Conservation (phyloP, 2,329 filamentous ascomycete species). For the Sporothrix humicola region DNA sequence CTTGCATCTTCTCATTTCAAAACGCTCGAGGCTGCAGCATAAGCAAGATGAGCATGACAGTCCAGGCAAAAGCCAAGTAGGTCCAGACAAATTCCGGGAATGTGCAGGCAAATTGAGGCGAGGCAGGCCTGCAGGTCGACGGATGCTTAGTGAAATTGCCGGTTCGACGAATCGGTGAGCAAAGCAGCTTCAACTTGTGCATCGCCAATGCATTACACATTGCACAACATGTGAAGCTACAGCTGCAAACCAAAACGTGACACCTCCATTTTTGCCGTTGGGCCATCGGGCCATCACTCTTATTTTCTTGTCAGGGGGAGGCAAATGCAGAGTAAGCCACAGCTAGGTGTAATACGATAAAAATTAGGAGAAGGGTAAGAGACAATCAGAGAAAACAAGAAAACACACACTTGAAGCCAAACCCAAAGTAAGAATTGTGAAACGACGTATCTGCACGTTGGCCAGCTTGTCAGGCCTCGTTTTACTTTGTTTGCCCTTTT, state of each 20-base stretch:
- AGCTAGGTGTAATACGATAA: background rate
- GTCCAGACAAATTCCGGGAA: no score
- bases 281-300: background rate
- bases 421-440: constrained; percentile 2
- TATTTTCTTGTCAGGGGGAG: background rate
- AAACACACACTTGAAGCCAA: background rate
- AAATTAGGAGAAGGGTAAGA: background rate
- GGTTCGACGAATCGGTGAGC: background rate
- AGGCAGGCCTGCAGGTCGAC: no score
- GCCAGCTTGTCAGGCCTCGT: no score
- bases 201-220: background rate
- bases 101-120: no score
- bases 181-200: background rate
- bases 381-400: background rate
- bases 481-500: no score
- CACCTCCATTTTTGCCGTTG: background rate
- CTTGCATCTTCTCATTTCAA: no score
- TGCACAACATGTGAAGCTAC: background rate
- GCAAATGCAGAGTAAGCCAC: background rate
- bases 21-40: constrained; percentile 3
- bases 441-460: constrained; percentile 11
- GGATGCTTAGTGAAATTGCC: background rate
- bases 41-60: no score
- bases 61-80: no score
- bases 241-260: constrained; percentile 6